phyloP scores from a whole-genome alignment of 495 filamentous ascomycete genomes.

The Aspergillus ostianus region DNA sequence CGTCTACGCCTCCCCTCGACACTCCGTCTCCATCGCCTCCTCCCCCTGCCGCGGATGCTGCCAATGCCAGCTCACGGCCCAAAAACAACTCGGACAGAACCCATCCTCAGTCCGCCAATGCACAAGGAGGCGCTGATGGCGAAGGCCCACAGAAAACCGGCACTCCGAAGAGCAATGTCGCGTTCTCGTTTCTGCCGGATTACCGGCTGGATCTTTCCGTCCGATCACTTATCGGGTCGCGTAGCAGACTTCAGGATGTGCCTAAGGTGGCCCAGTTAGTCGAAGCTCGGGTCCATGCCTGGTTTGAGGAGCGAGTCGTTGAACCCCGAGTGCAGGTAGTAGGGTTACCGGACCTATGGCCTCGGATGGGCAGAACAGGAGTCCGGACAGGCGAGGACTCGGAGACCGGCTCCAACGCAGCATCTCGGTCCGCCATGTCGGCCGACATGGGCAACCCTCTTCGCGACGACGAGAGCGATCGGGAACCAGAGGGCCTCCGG shows the following conservation, averaged over 20 bases:
- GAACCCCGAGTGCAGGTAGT: constrained; percentile 96
- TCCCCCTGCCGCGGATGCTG: constrained; percentile 21
- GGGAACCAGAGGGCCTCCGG: constrained; percentile 35
- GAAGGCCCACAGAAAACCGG: constrained; percentile 28
- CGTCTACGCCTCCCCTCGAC: constrained; percentile 41
- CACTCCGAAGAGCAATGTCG: constrained; percentile 72
- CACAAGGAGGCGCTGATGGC: constrained; percentile 5
- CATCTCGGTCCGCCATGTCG: constrained; percentile 36
- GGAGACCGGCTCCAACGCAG: constrained; percentile 39
- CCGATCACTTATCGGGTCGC: constrained; percentile 85
- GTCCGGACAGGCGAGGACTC: constrained; percentile 46
- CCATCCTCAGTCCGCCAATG: constrained; percentile 7
- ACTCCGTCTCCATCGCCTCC: constrained; percentile 35
- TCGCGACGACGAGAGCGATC: constrained; percentile 22
- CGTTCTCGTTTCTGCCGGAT: constrained; percentile 92
- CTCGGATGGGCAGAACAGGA: constrained; percentile 61
- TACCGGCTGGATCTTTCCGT: constrained; percentile 92
- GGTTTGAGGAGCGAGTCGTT: constrained; percentile 96
- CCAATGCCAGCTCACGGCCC: constrained; percentile 7
- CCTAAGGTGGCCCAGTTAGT: constrained; percentile 96
- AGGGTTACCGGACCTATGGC: constrained; percentile 90
- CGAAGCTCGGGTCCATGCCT: constrained; percentile 84
- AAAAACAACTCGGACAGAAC: constrained; percentile 18
- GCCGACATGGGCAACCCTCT: constrained; percentile 26
- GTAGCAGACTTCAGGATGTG: constrained; percentile 88